phyloP scores from a whole-genome alignment of 179 eudicot genomes.

The Nepenthes alata region DNA sequence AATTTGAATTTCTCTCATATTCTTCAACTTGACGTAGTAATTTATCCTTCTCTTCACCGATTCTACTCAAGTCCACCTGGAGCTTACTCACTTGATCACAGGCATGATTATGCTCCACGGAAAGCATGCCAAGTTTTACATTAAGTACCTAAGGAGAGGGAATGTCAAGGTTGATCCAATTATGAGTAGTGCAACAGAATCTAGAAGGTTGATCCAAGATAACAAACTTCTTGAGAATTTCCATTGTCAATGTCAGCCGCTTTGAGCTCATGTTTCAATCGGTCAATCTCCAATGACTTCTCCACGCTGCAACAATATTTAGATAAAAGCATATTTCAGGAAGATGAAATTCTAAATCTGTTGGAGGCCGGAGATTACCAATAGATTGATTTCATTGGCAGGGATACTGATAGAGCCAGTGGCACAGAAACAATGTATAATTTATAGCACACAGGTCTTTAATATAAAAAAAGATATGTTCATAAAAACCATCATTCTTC shows the following conservation, averaged over 20 bases:
- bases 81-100: constrained; percentile 39
- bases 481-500: too few relatives aligned
- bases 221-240: constrained; percentile 39
- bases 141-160: constrained; percentile 20
- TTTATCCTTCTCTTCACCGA: constrained; percentile 36
- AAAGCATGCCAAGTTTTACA: constrained; percentile 26
- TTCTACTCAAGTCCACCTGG: constrained; percentile 31
- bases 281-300: constrained; percentile 42
- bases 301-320: constrained; percentile 35
- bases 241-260: constrained; percentile 26
- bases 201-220: not conserved
- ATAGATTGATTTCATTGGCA: not conserved
- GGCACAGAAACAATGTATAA: too few relatives aligned
- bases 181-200: constrained; percentile 3
- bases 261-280: constrained; percentile 36
- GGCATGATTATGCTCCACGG: constrained; percentile 24
- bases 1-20: constrained; percentile 17
- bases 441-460: too few relatives aligned
- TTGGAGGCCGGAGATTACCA: not conserved
- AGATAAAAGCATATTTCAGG: constrained; percentile 1
- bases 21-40: constrained; percentile 20
- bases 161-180: not conserved
- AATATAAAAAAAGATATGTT: too few relatives aligned
- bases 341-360: not conserved
- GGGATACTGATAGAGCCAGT: too few relatives aligned